Conservation (phyloP, 345 rosid genomes). For the Gynandropsis gynandra region DNA sequence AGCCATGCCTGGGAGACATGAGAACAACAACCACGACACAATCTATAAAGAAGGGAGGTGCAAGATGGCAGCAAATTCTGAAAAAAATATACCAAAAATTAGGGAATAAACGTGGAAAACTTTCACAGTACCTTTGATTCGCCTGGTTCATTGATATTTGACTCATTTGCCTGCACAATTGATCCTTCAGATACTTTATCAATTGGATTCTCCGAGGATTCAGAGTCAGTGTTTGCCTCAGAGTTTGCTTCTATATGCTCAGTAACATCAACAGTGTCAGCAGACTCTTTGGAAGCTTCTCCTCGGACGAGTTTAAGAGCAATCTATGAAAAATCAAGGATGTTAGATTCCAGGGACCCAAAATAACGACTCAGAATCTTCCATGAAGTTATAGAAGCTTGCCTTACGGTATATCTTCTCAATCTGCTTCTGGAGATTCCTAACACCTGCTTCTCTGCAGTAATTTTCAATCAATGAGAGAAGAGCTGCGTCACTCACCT, state of each 20-base stretch:
- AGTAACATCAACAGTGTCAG: conserved; percentile 29
- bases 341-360: not conserved
- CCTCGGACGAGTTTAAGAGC: conserved; percentile 85
- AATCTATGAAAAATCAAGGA: conserved; percentile 41
- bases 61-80: too few relatives aligned
- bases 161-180: conserved; percentile 18
- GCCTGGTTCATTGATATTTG: conserved; percentile 19
- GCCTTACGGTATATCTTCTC: conserved; percentile 99
- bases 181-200: conserved; percentile 5
- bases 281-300: conserved; percentile 45
- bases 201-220: conserved; percentile 25
- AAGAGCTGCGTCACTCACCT: conserved; percentile 79
- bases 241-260: conserved; percentile 28
- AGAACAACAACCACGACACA: too few relatives aligned
- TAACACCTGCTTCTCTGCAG: conserved; percentile 98
- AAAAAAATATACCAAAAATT: too few relatives aligned
- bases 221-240: conserved; percentile 24
- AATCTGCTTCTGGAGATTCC: conserved; percentile 98
- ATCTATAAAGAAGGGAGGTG: too few relatives aligned
- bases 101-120: not conserved
- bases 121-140: conserved; percentile 35
- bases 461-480: conserved; percentile 86
- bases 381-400: not conserved
- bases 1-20: too few relatives aligned
- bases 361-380: not conserved